phyloP scores from a whole-genome alignment of 129 eudicot genomes.

The Tagetes erecta region DNA sequence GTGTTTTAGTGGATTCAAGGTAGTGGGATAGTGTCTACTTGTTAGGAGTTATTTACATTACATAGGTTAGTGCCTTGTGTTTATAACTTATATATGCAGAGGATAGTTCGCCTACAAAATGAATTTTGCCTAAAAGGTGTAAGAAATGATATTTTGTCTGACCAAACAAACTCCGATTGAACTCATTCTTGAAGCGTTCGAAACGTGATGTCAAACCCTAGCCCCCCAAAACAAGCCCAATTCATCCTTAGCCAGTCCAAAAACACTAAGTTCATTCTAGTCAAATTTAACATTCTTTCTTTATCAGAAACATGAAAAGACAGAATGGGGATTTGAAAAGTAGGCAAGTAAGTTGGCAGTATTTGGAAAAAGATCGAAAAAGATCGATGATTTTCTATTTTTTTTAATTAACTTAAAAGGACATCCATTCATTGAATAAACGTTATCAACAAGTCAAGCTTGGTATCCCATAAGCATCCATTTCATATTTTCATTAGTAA shows the following conservation, averaged over 20 bases:
- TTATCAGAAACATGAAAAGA: background rate
- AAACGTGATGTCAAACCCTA: no score
- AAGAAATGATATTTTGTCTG: no score
- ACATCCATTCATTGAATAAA: background rate
- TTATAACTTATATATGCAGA: no score
- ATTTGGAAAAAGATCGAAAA: background rate
- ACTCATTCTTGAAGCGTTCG: no score
- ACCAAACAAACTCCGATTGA: no score
- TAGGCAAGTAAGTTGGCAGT: slow-evolving; percentile 9
- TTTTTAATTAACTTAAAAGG: background rate
- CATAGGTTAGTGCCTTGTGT: no score
- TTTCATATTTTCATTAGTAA: background rate
- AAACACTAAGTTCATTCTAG: background rate
- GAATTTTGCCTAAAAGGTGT: no score
- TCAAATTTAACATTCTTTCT: slow-evolving; percentile 11
- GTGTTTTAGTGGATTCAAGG: no score
- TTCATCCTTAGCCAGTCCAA: background rate
- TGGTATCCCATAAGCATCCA: background rate
- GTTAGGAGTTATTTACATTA: no score
- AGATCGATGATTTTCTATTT: background rate
- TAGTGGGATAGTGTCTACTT: no score
- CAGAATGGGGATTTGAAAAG: slow-evolving; percentile 7
- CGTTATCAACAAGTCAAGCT: background rate
- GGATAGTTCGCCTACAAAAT: no score
- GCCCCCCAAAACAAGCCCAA: background rate